These are phyloP conservation scores for Backusella circina DNA, from an alignment of 192 early-diverging fungal genomes.

Conservation along the genomic window DNA sequence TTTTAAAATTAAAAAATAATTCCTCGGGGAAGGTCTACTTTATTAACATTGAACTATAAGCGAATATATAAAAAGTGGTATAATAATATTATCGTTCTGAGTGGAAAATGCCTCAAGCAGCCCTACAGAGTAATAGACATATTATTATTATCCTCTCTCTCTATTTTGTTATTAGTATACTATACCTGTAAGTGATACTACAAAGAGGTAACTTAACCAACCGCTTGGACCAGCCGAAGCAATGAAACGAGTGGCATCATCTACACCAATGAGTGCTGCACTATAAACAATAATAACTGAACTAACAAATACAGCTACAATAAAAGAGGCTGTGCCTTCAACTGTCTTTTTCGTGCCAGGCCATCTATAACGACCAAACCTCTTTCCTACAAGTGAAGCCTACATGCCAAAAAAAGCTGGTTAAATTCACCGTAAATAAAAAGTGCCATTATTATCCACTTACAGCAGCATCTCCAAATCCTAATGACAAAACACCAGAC, in stretches of 20 bases:
- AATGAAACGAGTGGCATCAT: conserved; percentile 7
- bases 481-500: conserved; percentile 83
- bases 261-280: neutral
- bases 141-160: neutral
- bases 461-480: conserved; percentile 86
- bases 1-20: neutral
- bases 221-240: conserved; percentile 19
- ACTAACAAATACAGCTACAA: conserved; percentile 57
- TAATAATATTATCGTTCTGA: conserved; percentile 94
- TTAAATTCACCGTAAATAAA: no score
- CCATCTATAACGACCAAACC: conserved; percentile 72
- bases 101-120: conserved; percentile 83
- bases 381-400: conserved; percentile 84
- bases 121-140: conserved; percentile 37
- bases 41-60: conserved; percentile 24
- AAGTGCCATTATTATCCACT: neutral
- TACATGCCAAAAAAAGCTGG: no score
- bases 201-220: conserved; percentile 30
- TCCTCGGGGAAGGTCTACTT: neutral
- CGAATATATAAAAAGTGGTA: conserved; percentile 76
- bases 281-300: conserved; percentile 29
- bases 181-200: conserved; percentile 38
- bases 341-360: conserved; percentile 73
- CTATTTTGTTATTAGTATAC: neutral
- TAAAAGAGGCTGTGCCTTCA: conserved; percentile 85